phyloP scores from a whole-genome alignment of 148 eudicot species.

The Chenopodium album region DNA sequence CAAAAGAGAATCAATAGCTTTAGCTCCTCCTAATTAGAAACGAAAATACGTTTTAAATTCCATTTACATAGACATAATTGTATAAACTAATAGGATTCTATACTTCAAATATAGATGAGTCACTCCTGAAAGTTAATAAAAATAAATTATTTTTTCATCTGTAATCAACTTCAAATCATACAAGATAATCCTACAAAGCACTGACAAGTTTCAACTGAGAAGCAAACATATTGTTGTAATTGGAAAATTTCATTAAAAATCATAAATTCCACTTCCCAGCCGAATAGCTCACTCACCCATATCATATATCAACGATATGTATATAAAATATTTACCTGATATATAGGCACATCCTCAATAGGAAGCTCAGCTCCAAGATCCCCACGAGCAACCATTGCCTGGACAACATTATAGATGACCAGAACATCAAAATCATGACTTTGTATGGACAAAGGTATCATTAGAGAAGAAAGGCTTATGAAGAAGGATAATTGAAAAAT shows the following conservation, averaged over 20 bases:
- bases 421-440: neutral
- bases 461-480: neutral
- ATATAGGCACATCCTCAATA: slow-evolving; percentile 94
- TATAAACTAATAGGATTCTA: no score
- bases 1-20: neutral
- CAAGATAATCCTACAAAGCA: no score
- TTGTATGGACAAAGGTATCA: neutral
- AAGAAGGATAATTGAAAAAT: slow-evolving; percentile 2
- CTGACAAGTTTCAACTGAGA: no score
- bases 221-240: neutral
- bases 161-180: no score
- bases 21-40: no score
- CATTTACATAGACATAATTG: no score
- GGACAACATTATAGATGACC: slow-evolving; percentile 6
- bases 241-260: neutral
- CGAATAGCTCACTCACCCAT: neutral
- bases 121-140: no score
- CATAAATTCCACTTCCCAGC: neutral
- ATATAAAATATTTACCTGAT: slow-evolving; percentile 61
- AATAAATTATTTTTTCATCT: no score
- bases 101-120: no score
- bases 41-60: no score
- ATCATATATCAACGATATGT: neutral
- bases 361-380: slow-evolving; percentile 99
- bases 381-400: slow-evolving; percentile 99